Evolutionary conservation across 1,284 basidiomycete genomes (phyloP).

Genomic region (Ceratobasidium sp.): DNA sequence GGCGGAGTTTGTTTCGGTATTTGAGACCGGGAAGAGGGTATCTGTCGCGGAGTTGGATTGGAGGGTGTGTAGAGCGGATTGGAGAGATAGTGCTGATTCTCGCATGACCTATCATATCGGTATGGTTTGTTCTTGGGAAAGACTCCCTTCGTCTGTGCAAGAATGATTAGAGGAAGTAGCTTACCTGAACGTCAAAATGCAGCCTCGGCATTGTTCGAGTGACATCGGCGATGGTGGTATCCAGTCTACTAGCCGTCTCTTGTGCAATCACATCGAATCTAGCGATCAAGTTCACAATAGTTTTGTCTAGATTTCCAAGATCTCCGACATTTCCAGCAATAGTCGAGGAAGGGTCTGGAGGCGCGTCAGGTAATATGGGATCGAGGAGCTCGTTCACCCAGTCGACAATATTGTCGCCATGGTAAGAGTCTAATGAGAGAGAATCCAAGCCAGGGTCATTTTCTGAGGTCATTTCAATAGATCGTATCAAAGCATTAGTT

Average conservation of each 20-base stretch:
- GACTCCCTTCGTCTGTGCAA: background rate
- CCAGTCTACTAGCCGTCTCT: slow-evolving; percentile 87
- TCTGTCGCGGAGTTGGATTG: slow-evolving; percentile 58
- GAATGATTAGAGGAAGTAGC: background rate
- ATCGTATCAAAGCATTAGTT: too few relatives aligned
- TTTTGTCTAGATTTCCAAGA: slow-evolving; percentile 78
- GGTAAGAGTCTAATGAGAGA: slow-evolving; percentile 24
- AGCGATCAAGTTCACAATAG: slow-evolving; percentile 79
- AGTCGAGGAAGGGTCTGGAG: slow-evolving; percentile 64
- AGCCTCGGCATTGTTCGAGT: slow-evolving; percentile 89
- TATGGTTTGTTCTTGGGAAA: slow-evolving; percentile 1
- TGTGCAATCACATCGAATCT: slow-evolving; percentile 85
- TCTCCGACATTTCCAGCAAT: slow-evolving; percentile 53
- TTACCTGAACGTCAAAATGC: slow-evolving; percentile 88
- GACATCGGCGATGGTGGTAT: slow-evolving; percentile 90
- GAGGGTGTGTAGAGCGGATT: slow-evolving; percentile 71
- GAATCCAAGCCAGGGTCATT: slow-evolving; percentile 10
- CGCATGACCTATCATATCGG: slow-evolving; percentile 71
- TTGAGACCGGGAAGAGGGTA: slow-evolving; percentile 59
- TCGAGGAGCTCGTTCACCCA: slow-evolving; percentile 55
- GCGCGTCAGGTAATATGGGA: slow-evolving; percentile 54
- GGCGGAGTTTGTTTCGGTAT: slow-evolving; percentile 67
- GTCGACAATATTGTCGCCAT: slow-evolving; percentile 52
- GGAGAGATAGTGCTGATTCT: slow-evolving; percentile 84
- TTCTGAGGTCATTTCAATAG: slow-evolving; percentile 8